Evolutionary conservation across 169 alveolate species (phyloP).

Genomic region (Amoebophrya sp.): DNA sequence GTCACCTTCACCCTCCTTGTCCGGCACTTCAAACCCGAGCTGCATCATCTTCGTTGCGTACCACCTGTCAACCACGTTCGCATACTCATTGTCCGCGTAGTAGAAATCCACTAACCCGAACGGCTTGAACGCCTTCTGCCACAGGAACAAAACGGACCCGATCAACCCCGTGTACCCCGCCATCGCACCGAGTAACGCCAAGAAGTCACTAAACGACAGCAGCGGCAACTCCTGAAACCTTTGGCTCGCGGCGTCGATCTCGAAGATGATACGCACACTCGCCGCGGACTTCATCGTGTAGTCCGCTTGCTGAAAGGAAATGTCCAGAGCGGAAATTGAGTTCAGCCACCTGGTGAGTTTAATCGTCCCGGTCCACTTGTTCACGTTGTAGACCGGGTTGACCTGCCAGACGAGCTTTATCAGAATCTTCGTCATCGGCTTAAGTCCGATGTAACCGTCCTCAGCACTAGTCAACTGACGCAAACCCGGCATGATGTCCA

Average conservation of each 20-base stretch:
- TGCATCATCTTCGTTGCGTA: neutral
- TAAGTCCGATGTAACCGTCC: neutral
- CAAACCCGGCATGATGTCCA: neutral
- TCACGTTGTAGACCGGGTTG: slow-evolving; percentile 1
- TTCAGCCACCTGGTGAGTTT: neutral
- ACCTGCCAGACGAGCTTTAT: neutral
- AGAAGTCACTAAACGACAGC: neutral
- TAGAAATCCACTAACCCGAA: neutral
- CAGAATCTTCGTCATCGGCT: neutral
- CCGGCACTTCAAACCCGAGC: neutral
- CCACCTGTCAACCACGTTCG: neutral
- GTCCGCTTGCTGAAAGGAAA: neutral
- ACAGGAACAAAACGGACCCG: neutral
- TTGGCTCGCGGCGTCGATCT: neutral
- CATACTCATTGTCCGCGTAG: slow-evolving; percentile 16
- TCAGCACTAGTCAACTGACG: neutral
- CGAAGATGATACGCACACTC: neutral
- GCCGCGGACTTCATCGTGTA: neutral
- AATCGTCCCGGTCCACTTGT: neutral
- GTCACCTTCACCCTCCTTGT: neutral
- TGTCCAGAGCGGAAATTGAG: neutral
- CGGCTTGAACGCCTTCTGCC: neutral
- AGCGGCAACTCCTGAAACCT: neutral
- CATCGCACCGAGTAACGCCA: neutral
- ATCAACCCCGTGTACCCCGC: neutral